Conservation (phyloP, 352 stramenopile species). For the Pythium volutum region DNA sequence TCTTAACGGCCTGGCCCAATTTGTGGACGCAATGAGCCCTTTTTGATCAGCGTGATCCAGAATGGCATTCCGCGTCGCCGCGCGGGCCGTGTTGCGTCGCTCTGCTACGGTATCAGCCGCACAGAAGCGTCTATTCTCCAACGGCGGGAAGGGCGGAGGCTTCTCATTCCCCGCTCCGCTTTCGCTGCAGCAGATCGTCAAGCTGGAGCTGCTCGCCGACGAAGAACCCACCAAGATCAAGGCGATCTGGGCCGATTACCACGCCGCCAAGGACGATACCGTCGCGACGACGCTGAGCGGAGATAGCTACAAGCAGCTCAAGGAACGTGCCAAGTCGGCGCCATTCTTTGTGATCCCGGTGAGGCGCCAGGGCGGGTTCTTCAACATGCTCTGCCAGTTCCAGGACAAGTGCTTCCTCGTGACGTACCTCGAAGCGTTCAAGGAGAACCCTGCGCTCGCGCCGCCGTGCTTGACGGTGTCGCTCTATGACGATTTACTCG, state of each 20-base stretch:
- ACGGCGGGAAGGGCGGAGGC: conserved; percentile 24
- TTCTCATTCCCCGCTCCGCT: conserved; percentile 85
- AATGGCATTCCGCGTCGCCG: conserved; percentile 1
- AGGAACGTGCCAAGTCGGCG: conserved; percentile 45
- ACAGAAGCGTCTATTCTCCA: conserved; percentile 12
- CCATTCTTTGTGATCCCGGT: conserved; percentile 84
- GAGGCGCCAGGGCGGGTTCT: conserved; percentile 80
- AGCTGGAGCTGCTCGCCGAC: conserved; percentile 75
- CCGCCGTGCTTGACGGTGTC: conserved; percentile 81
- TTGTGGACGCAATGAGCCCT: neutral
- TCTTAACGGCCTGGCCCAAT: neutral
- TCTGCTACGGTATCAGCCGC: neutral
- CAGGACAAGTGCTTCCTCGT: conserved; percentile 87
- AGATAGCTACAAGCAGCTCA: conserved; percentile 40
- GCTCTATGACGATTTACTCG: conserved; percentile 71
- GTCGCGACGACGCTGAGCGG: conserved; percentile 47
- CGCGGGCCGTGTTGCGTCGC: conserved; percentile 7
- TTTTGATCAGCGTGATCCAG: too few relatives aligned
- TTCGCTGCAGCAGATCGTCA: conserved; percentile 78
- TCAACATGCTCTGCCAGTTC: conserved; percentile 89
- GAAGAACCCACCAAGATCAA: conserved; percentile 58
- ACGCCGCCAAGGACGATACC: conserved; percentile 70
- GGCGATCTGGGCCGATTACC: conserved; percentile 78
- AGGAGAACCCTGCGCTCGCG: conserved; percentile 73
- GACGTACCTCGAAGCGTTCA: conserved; percentile 87